Evolutionary conservation across 2,329 filamentous ascomycete genomes (phyloP).

Genomic region (Aureobasidium uvarum): DNA sequence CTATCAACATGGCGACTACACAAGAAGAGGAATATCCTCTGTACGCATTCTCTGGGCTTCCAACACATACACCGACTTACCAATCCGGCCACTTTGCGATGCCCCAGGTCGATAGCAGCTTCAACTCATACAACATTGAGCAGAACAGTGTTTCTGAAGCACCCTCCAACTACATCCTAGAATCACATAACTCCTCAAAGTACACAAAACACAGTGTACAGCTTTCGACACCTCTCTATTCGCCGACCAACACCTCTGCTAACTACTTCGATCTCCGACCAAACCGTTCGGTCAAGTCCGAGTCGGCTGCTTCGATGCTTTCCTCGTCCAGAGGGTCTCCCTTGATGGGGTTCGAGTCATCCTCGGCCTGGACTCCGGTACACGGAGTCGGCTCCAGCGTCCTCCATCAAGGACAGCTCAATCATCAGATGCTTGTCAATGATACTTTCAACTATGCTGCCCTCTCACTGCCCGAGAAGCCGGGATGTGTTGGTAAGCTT

Average conservation of each 20-base stretch:
- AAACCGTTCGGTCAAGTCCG: conserved; percentile 50
- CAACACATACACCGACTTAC: conserved; percentile 9
- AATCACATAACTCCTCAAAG: conserved; percentile 9
- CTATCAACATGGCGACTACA: conserved; percentile 8
- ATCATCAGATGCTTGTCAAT: conserved; percentile 53
- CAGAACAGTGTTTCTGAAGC: not conserved
- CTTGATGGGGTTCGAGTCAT: conserved; percentile 59
- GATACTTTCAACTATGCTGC: conserved; percentile 57
- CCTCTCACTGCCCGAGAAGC: conserved; percentile 49
- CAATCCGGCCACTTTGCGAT: conserved; percentile 1
- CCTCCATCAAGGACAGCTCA: conserved; percentile 56
- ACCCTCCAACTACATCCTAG: conserved; percentile 14
- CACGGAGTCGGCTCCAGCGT: conserved; percentile 61
- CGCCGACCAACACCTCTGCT: conserved; percentile 45
- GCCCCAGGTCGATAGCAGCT: not conserved
- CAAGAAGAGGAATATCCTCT: conserved; percentile 15
- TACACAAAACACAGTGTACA: conserved; percentile 4
- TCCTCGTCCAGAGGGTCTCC: conserved; percentile 54
- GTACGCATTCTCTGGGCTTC: conserved; percentile 12
- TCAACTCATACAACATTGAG: not conserved
- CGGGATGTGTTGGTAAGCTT: conserved; percentile 52
- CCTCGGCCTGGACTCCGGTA: conserved; percentile 58
- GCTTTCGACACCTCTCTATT: conserved; percentile 41
- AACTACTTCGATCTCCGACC: conserved; percentile 49
- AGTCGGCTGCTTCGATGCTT: conserved; percentile 52